Percentiles rank a stretch among this genome's conserved stretches.
These are phyloP conservation scores for Medicago lupulina DNA, from an alignment of 306 rosid species.

Conservation along the genomic window DNA sequence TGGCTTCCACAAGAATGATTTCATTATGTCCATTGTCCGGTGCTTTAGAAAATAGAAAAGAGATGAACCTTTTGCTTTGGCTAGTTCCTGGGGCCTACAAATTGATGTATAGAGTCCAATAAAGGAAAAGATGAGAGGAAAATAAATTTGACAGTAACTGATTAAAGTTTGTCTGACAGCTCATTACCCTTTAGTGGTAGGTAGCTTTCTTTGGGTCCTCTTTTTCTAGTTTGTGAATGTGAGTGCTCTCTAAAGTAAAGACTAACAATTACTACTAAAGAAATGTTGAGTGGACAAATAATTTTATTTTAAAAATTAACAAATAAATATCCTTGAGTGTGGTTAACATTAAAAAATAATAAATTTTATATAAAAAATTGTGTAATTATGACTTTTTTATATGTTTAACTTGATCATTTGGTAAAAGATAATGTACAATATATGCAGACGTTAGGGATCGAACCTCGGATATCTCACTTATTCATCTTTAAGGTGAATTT, in stretches of 20 bases:
- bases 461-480: too few relatives aligned
- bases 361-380: too few relatives aligned
- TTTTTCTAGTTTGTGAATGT: constrained; percentile 40
- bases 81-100: constrained; percentile 37
- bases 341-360: too few relatives aligned
- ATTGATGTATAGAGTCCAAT: constrained; percentile 39
- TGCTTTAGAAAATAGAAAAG: constrained; percentile 43
- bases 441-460: too few relatives aligned
- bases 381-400: too few relatives aligned
- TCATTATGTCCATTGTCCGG: not conserved
- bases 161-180: constrained; percentile 53
- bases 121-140: constrained; percentile 39
- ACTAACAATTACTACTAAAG: constrained; percentile 13
- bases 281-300: constrained; percentile 10
- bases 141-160: constrained; percentile 44
- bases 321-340: too few relatives aligned
- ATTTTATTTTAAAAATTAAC: too few relatives aligned
- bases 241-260: constrained; percentile 54
- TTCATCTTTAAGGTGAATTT: too few relatives aligned
- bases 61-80: constrained; percentile 47
- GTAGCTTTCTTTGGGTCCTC: constrained; percentile 48
- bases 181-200: constrained; percentile 56
- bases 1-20: not conserved
- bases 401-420: too few relatives aligned
- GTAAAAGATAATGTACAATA: too few relatives aligned